These are phyloP conservation scores for Aegilops sharonensis DNA, from an alignment of 176 grass and related monocot genomes.

Conservation along the genomic window DNA sequence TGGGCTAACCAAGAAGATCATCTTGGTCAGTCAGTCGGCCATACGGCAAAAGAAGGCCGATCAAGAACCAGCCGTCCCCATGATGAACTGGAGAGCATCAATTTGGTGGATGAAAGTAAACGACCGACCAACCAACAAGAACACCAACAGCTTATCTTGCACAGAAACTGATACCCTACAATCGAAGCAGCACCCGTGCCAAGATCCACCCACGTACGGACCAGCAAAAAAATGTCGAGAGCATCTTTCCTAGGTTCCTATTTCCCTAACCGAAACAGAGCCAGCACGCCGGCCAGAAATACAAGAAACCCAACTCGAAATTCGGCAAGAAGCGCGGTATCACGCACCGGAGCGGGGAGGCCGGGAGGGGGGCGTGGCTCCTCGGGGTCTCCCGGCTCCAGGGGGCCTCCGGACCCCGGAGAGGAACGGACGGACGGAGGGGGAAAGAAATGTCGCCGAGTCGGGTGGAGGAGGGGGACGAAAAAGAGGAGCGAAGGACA, in stretches of 20 bases:
- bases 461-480: conserved; percentile 17
- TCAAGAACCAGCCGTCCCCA: background rate
- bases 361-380: conserved; percentile 5
- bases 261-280: background rate
- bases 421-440: conserved; percentile 9
- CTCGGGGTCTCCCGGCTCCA: background rate
- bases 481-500: conserved; percentile 31
- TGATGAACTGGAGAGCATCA: background rate
- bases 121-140: background rate
- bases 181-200: background rate
- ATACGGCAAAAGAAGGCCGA: background rate
- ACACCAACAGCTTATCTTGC: background rate
- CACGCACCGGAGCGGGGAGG: conserved; percentile 10
- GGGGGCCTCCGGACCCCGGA: background rate
- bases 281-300: background rate
- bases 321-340: background rate
- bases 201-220: background rate
- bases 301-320: background rate
- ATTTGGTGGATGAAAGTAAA: background rate
- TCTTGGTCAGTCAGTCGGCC: background rate
- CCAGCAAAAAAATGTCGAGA: background rate
- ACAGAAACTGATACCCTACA: background rate
- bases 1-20: background rate
- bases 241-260: background rate
- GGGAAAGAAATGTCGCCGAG: conserved; percentile 5